Evolutionary conservation across 805 yeast genomes (phyloP).

Genomic region (Wickerhamomyces bovis): DNA sequence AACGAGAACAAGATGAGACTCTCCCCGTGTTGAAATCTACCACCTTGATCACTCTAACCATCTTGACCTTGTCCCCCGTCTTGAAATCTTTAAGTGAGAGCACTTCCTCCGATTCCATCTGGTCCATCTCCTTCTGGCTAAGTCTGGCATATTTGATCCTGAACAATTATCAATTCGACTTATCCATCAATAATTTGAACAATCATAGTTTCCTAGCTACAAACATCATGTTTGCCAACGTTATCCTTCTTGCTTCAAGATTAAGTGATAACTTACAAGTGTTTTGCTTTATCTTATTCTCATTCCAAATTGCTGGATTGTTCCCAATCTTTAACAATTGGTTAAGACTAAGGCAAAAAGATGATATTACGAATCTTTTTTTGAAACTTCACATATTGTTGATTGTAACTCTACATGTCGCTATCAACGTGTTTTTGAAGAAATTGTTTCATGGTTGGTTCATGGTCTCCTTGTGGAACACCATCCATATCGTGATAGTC

Average conservation of each 20-base stretch:
- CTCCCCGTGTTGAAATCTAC: conserved; percentile 50
- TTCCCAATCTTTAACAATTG: conserved; percentile 65
- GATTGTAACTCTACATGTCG: conserved; percentile 4
- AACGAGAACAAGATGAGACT: not conserved
- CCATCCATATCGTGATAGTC: conserved; percentile 40
- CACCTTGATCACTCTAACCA: conserved; percentile 57
- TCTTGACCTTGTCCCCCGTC: conserved; percentile 82
- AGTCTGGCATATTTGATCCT: conserved; percentile 60
- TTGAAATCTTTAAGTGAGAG: conserved; percentile 82
- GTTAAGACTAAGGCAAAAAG: conserved; percentile 25
- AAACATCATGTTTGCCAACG: conserved; percentile 77
- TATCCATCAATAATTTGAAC: conserved; percentile 18
- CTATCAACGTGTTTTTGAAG: conserved; percentile 29
- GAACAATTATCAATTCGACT: conserved; percentile 59
- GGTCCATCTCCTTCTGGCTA: conserved; percentile 85
- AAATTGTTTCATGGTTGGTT: conserved; percentile 33
- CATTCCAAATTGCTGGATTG: conserved; percentile 65
- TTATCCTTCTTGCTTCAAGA: conserved; percentile 88
- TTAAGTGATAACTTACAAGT: conserved; percentile 67
- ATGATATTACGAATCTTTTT: not conserved
- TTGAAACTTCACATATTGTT: not conserved
- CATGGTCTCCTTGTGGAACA: conserved; percentile 43
- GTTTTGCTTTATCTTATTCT: conserved; percentile 73
- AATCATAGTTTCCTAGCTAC: conserved; percentile 58
- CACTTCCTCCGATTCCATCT: conserved; percentile 88